These are phyloP conservation scores for Trichomonas tenax DNA, from an alignment of 208 protist genomes.

Conservation along the genomic window DNA sequence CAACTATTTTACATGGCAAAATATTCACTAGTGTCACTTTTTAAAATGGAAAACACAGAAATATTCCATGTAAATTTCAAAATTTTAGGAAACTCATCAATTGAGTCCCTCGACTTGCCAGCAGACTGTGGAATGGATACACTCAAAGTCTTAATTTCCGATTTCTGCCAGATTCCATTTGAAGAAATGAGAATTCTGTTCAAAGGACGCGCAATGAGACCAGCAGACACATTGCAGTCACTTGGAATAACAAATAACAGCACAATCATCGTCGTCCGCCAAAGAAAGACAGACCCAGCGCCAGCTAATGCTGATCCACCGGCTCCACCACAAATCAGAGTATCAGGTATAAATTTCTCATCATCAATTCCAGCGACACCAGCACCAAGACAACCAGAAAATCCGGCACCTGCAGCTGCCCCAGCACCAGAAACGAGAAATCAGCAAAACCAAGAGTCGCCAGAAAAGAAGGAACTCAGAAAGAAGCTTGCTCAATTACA, in stretches of 20 bases:
- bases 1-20: no score
- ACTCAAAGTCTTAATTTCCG: not conserved
- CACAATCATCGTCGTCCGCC: not conserved
- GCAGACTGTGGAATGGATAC: not conserved
- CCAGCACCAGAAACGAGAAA: not conserved
- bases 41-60: not conserved
- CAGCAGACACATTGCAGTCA: not conserved
- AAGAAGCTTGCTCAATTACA: not conserved
- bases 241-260: not conserved
- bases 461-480: not conserved
- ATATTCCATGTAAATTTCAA: not conserved
- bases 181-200: not conserved
- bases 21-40: no score
- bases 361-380: no score
- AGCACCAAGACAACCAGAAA: not conserved
- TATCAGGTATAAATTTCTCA: no score
- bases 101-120: not conserved
- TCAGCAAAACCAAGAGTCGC: not conserved
- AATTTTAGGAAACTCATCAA: not conserved
- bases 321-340: not conserved
- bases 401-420: no score
- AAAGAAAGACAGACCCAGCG: not conserved
- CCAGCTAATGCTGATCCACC: not conserved
- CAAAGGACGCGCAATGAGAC: not conserved
- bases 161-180: not conserved